A percentile compares a stretch with the other conserved stretches of the same genome.
Evolutionary conservation across 2,329 filamentous ascomycete genomes (phyloP).

Genomic region (Dryadomyces quercivorus): DNA sequence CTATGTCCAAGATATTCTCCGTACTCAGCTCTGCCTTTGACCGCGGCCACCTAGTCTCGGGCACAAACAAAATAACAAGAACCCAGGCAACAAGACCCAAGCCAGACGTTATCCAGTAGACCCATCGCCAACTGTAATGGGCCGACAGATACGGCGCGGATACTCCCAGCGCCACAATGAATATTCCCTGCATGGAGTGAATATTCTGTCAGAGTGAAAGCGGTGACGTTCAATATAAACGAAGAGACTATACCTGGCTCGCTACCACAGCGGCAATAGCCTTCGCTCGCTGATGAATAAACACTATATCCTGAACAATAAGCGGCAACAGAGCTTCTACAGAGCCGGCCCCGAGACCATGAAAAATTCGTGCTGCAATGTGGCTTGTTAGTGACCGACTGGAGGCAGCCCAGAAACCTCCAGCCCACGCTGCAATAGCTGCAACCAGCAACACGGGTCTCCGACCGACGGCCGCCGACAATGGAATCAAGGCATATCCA

Average conservation of each 20-base stretch:
- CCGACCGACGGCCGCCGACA: slow-evolving; percentile 24
- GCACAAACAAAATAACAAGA: slow-evolving; percentile 19
- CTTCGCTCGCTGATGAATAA: slow-evolving; percentile 21
- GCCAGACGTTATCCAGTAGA: slow-evolving; percentile 23
- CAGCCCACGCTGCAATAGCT: slow-evolving; percentile 21
- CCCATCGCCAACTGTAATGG: slow-evolving; percentile 22
- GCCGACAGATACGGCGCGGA: slow-evolving; percentile 20
- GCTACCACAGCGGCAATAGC: slow-evolving; percentile 8
- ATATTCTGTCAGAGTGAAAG: no score
- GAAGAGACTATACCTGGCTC: slow-evolving; percentile 3
- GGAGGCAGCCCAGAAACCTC: slow-evolving; percentile 23
- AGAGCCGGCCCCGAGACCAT: slow-evolving; percentile 24
- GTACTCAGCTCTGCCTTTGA: slow-evolving; percentile 12
- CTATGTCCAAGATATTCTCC: background rate
- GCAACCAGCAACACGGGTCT: slow-evolving; percentile 22
- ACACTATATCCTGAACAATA: slow-evolving; percentile 26
- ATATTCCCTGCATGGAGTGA: slow-evolving; percentile 11
- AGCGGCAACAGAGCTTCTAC: slow-evolving; percentile 25
- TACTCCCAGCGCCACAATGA: slow-evolving; percentile 21
- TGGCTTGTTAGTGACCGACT: slow-evolving; percentile 17
- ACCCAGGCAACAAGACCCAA: slow-evolving; percentile 22
- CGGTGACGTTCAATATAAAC: no score
- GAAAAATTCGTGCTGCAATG: slow-evolving; percentile 21
- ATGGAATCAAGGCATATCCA: slow-evolving; percentile 22
- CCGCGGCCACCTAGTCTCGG: slow-evolving; percentile 20